Evolutionary conservation across 441 rosid genomes (phyloP), one percentile per base, ranked within the genome.

Genomic region (Iberis amara): DNA sequence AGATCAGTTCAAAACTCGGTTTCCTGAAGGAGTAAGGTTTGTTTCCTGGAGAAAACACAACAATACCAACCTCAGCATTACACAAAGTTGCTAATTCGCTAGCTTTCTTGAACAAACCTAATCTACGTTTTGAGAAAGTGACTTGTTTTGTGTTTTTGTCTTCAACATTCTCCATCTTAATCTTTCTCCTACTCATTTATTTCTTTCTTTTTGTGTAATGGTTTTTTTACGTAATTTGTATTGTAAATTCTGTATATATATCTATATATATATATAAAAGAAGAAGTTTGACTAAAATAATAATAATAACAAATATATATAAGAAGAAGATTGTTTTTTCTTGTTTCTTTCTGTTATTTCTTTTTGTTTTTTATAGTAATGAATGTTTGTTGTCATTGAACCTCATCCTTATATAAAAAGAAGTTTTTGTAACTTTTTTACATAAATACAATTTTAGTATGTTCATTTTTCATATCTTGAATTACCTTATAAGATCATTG

Each of bases 41-140:
- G 55, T 64, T 59, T 32, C 65, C 69, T 2, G 65, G 69, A 33
- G 69, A 68, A 39, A 63, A 68, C 14, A 68, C 73, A 43, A 42
- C 57, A 8, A 68, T 57, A 47, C 61, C 73, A 31, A 68, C 53
- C 57, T 68, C 61, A 0, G 62, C 69, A 24, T 64, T 43, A 53
- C 73, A 68, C 15, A 68, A 42, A 37, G 57, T 68, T 8, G 57
- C 61, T 3, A 68, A 65, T 57, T 68, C 73, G 3, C 56, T 54
- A 4, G 73, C 73, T 11, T 68, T 68, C 62, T 68, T 68, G 65
- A 68, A 68, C 65, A 68, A 40, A 47, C 73, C 69, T 7, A 47
- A 7, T 10, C 73, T 58, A 10, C 69, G 68, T 47, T 68, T 68
- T 1, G 69, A 62, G 13, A 63, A 68, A 0, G 73, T 68, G 1